Evolutionary conservation across 257 asterid genomes (phyloP), one percentile per base, ranked within the genome.

Genomic region (Scutellaria galericulata): DNA sequence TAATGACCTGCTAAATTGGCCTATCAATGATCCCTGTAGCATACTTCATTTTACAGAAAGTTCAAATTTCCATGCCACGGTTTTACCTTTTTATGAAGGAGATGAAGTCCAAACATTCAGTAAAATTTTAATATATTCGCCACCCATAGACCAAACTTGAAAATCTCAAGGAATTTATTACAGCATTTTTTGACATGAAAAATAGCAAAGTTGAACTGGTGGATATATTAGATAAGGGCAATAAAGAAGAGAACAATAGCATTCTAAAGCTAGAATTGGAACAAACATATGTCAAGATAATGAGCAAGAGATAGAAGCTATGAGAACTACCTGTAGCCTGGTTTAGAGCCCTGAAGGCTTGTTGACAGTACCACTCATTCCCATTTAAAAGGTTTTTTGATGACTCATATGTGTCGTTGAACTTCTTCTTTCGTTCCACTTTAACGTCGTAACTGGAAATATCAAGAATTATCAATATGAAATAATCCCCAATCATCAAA

Each of bases 281-380:
- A 9, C 47, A 35, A 7, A 52, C 5, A 31, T 27, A 27, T 31
- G 4, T 31, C 37, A 31, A 5, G 5, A 31, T 31, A 41, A 48
- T 48, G 27, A 24, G 27, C 2, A 31, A 55, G 37, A 46, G 44
- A 7, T 22, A 67, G 24, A 40, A 14, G 45, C 41, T 15, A 69
- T 18, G 63, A 40, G 13, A 60, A 74, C 72, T 77, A 94, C 99
- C 99, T 83, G 95, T 75, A 66, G 99, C 99, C 81, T 95, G 99
- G 83, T 95, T 95, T 73, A 95, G 87, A 81, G 99, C 99, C 75
- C 98, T 86, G 86, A 95, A 95, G 62, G 98, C 96, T 86, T 92
- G 98, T 70, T 84, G 91, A 75, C 99, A 95, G 84, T 95, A 95
- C 99, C 99, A 95, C 66, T 95, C 96, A 41, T 84, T 86, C 79